Conservation (phyloP, 2,329 filamentous ascomycete species). For the Hymenoscyphus scutula region DNA sequence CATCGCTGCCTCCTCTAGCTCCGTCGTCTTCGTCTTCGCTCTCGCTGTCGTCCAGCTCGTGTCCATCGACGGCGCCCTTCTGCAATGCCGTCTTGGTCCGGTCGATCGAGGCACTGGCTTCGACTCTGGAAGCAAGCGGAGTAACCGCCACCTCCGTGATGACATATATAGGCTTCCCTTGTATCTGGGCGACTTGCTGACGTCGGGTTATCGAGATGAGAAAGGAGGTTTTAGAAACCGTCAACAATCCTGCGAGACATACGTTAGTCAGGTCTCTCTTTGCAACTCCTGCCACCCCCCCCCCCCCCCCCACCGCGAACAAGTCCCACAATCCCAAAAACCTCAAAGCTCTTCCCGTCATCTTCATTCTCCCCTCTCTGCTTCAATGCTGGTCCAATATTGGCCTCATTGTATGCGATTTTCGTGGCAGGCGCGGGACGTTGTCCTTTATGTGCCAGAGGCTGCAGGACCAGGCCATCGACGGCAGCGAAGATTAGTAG, state of each 20-base stretch:
- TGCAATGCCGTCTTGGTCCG: conserved; percentile 52
- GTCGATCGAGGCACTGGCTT: conserved; percentile 70
- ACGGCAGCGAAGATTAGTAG: conserved; percentile 36
- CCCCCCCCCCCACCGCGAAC: conserved; percentile 23
- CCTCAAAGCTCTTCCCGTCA: conserved; percentile 34
- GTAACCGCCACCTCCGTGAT: conserved; percentile 90
- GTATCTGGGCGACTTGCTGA: conserved; percentile 84
- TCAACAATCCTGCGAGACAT: conserved; percentile 67
- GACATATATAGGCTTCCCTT: conserved; percentile 78
- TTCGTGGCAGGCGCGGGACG: conserved; percentile 31
- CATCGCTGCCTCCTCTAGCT: conserved; percentile 36
- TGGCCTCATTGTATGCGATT: conserved; percentile 34
- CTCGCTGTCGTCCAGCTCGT: conserved; percentile 39
- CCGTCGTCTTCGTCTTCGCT: conserved; percentile 46
- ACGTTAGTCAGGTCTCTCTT: not conserved
- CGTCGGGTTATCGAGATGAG: conserved; percentile 83
- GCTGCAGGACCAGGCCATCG: conserved; percentile 38
- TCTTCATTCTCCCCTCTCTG: conserved; percentile 16
- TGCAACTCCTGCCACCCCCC: not conserved
- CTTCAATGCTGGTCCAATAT: conserved; percentile 26
- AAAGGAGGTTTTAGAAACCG: conserved; percentile 76
- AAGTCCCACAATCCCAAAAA: conserved; percentile 38
- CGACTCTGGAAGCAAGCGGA: conserved; percentile 71
- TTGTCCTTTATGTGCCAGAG: conserved; percentile 32
- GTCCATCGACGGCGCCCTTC: conserved; percentile 37